Base-by-base conservation (phyloP, 129 eudicot genomes). In the Chrysanthemum lavandulifolium region DNA sequence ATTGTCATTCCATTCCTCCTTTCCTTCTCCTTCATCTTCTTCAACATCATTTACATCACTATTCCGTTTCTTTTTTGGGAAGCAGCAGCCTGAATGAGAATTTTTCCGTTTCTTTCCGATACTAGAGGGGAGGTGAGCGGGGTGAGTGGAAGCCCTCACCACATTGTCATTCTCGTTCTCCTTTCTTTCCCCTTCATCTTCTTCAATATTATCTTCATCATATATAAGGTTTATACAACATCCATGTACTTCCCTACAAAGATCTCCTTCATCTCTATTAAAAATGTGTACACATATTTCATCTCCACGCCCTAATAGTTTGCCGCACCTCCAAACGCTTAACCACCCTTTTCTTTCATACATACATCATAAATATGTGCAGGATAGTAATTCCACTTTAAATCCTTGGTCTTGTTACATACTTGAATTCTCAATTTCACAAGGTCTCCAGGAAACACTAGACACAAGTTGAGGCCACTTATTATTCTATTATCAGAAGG, bases 381-480 rank as follows among this genome's bases (percentile, higher is more conserved):
- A 68, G 61, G 60, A 23, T 5, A 21, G 48, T 68, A 68, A 25
- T 2, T 14, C 73, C 73, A 68, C 27, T 21, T 61, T 61, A 68
- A 4, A 2, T 6, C 48, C 73, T 68, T 68, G 48, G 73, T 68
- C 23, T 68, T 68, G 10, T 68, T 68, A 27, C 52, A 19, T 9
- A 68, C 23, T 49, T 68, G 43, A 13, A 50, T 3, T 11, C 5
- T 16, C 59, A 6, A 19, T 10, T 7, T 3, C 10, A 11, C 16
- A 29, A 29, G 15, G 13, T 12, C 1, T 2, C 2, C 10, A 36
- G 27, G 15, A 65, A 16, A 6, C 27, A 15, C 40, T 45, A 65
- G 40, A 65, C 69, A 68, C 48, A 68, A 36, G 13, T 21, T 68
- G 21, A 68, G 60, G 51, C 73, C 73, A 50, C 61, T 68, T 68